These are phyloP conservation scores for Ottelia alismoides DNA, from an alignment of 106 monocot species.

Conservation along the genomic window DNA sequence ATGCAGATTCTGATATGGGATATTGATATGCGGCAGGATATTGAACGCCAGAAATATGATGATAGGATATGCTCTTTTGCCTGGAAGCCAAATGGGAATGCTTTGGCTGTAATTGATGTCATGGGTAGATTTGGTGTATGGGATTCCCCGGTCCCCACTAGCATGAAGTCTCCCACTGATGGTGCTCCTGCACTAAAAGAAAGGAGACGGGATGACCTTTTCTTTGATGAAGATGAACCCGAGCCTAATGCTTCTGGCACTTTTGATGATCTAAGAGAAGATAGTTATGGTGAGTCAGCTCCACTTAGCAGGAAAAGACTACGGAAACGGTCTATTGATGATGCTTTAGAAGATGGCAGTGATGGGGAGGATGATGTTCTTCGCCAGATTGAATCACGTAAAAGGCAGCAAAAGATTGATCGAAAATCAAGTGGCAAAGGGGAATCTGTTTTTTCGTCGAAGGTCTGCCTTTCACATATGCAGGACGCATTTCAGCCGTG, in stretches of 20 bases:
- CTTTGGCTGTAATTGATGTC: constrained; percentile 74
- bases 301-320: constrained; percentile 48
- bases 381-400: constrained; percentile 54
- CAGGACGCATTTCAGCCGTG: constrained; percentile 91
- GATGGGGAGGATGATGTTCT: constrained; percentile 57
- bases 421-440: constrained; percentile 9
- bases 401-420: constrained; percentile 25
- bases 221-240: constrained; percentile 16
- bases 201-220: no score
- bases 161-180: constrained; percentile 84
- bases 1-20: constrained; percentile 92
- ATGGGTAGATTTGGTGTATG: constrained; percentile 77
- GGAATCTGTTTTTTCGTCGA: constrained; percentile 16
- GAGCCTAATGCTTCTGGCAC: constrained; percentile 35
- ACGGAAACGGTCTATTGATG: constrained; percentile 30
- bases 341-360: constrained; percentile 43
- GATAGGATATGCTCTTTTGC: constrained; percentile 60
- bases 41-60: constrained; percentile 87
- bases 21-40: constrained; percentile 79
- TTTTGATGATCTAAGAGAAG: constrained; percentile 49
- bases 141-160: constrained; percentile 65
- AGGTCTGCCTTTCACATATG: constrained; percentile 19
- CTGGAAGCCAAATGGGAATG: constrained; percentile 85
- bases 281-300: constrained; percentile 33
- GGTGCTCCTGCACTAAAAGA: constrained; percentile 29